Percentiles rank a stretch among this genome's conserved stretches.
Conservation (phyloP, 306 rosid genomes). For the Vachellia pachyceras region DNA sequence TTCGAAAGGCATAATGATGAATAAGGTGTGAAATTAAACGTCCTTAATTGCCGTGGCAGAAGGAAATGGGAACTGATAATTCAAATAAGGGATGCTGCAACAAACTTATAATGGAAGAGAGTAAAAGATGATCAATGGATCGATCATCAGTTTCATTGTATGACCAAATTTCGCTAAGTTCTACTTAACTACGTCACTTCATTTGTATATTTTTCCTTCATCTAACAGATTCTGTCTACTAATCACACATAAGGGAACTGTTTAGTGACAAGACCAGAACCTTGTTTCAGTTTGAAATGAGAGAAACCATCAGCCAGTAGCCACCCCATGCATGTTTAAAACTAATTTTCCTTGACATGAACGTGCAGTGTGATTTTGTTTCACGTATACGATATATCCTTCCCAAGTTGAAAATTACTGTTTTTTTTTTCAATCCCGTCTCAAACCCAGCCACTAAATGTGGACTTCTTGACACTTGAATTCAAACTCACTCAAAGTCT, state of each 20-base stretch:
- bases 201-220: background rate
- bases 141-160: background rate
- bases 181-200: background rate
- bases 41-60: background rate
- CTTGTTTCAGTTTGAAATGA: background rate
- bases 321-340: background rate
- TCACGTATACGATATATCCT: too few relatives aligned
- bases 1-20: background rate
- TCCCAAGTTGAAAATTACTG: background rate
- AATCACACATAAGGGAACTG: background rate
- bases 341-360: background rate
- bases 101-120: background rate
- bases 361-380: too few relatives aligned
- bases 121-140: background rate
- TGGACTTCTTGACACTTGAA: background rate
- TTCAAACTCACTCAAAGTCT: background rate
- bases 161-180: background rate
- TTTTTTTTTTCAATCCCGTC: background rate
- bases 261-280: background rate
- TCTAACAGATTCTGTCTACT: background rate
- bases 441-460: background rate
- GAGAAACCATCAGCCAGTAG: background rate
- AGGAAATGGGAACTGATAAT: background rate
- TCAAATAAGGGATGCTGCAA: slow-evolving; percentile 2
- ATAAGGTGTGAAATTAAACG: background rate